Base-by-base conservation (phyloP, 169 alveolate genomes). In the Plasmodium gallinaceum region DNA sequence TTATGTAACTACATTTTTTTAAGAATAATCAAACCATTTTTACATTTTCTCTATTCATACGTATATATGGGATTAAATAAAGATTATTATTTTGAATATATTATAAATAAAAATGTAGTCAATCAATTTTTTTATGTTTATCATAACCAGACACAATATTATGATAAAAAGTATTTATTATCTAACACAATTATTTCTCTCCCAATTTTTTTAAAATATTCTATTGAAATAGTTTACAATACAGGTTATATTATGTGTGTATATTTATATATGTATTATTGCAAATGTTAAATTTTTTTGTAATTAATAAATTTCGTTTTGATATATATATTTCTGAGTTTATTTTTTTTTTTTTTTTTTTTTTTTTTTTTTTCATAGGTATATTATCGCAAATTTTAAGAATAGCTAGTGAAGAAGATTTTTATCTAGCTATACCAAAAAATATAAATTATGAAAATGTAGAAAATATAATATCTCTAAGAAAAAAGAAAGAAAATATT, bases 41-140 rank as follows among this genome's bases (percentile, higher is more conserved):
- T 76, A 14, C 62, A 76, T 16, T 76, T 76, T 16, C 89, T 76
- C 20, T 76, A 64, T 54, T 52, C 89, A 0, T 76, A 76, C 10
- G 89, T 76, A 0, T 76, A 46, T 39, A 66, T 76, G 62, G 89
- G 89, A 16, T 39, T 76, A 4, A 76, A 76, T 43, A 76, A 52
- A 54, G 89, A 76, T 24, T 48, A 24, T 22, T 42, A 62, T 57
- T 48, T 9, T 26, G 89, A 76, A 43, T 76, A 76, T 64, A 32
- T 76, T 16, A 64, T 76, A 16, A 57, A 69, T 42, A 43, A 16
- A 43, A 20, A 51, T 5, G 69, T n/a, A 10, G 68, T 20, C 0
- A 5, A 12, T 18, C 68, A 45, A 32, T 76, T 76, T 45, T 76
- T 76, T 48, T 76, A 46, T 68, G 43, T 64, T 20, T 48, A 46